Percentiles rank a stretch among this genome's conserved stretches.
These are phyloP conservation scores for Colletotrichum spinosum DNA, from an alignment of 2,329 filamentous ascomycete genomes.

Conservation along the genomic window DNA sequence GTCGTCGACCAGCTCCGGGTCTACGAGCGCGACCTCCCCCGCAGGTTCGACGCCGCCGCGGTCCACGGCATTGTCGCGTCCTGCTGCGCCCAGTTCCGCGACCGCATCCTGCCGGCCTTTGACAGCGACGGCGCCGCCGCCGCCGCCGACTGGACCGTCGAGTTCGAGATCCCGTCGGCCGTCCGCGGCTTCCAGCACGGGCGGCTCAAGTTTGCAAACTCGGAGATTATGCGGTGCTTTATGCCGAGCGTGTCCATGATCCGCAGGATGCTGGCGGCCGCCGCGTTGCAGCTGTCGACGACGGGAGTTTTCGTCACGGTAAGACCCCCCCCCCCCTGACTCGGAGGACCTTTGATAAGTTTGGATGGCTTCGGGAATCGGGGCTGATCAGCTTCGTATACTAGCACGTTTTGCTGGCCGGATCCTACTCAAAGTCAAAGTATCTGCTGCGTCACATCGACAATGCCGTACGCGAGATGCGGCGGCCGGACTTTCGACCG, in stretches of 20 bases:
- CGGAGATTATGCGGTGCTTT: constrained; percentile 5
- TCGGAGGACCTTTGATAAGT: not conserved
- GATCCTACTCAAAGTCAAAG: constrained; percentile 9
- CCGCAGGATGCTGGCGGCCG: not conserved
- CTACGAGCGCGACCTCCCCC: constrained; percentile 1
- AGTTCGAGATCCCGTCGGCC: constrained; percentile 9
- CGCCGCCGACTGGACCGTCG: not conserved
- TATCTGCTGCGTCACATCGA: not conserved
- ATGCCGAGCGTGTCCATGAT: constrained; percentile 8
- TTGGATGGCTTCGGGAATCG: not conserved
- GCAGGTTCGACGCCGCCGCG: constrained; percentile 1
- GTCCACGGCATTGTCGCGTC: constrained; percentile 3
- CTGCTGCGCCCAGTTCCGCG: constrained; percentile 7
- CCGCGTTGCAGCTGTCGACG: not conserved
- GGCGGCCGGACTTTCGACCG: not conserved
- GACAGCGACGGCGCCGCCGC: constrained; percentile 3
- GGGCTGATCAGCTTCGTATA: not conserved
- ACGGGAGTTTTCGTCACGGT: not conserved
- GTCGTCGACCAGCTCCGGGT: constrained; percentile 5
- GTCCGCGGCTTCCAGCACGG: constrained; percentile 7
- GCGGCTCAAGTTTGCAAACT: constrained; percentile 10
- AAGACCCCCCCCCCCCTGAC: not conserved
- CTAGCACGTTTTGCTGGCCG: constrained; percentile 6
- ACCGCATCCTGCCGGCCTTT: constrained; percentile 2
- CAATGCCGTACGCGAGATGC: not conserved